Percentiles rank a stretch among this genome's conserved stretches.
Evolutionary conservation across 2,329 filamentous ascomycete species (phyloP).

Genomic region (Pseudonectria buxi): DNA sequence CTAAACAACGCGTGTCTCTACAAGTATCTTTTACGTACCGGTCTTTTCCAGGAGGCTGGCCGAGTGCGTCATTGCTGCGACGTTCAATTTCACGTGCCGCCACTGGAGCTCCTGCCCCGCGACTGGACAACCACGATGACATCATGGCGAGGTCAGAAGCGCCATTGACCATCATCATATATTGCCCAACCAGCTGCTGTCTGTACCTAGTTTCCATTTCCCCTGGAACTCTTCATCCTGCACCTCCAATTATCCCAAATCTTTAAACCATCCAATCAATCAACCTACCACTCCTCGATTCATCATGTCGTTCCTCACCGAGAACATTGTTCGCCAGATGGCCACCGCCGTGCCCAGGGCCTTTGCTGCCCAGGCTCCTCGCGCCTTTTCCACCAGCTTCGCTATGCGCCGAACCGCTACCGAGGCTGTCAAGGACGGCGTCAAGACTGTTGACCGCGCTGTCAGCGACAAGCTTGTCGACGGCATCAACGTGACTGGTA

Average conservation of each 20-base stretch:
- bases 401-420: constrained; percentile 41
- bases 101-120: constrained; percentile 15
- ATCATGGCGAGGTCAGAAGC: constrained; percentile 18
- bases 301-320: constrained; percentile 48
- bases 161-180: constrained; percentile 12
- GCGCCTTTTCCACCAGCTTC: constrained; percentile 44
- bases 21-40: neutral
- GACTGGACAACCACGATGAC: constrained; percentile 13
- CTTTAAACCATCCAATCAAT: constrained; percentile 4
- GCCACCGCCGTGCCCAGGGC: constrained; percentile 32
- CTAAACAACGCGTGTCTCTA: too few relatives aligned
- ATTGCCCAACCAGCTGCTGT: constrained; percentile 4
- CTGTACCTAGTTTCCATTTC: too few relatives aligned
- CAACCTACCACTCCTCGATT: neutral
- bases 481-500: constrained; percentile 53
- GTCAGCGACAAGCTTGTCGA: constrained; percentile 57
- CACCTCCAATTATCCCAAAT: constrained; percentile 5
- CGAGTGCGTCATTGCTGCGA: constrained; percentile 21
- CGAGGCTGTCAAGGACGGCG: constrained; percentile 51
- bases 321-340: constrained; percentile 38
- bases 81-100: constrained; percentile 15
- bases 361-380: constrained; percentile 33
- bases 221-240: neutral
- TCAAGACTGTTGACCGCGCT: constrained; percentile 52
- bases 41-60: constrained; percentile 5